Evolutionary conservation across 208 protist genomes (phyloP), one percentile per base, ranked within the genome.

Genomic region (Acanthamoeba divionensis): DNA sequence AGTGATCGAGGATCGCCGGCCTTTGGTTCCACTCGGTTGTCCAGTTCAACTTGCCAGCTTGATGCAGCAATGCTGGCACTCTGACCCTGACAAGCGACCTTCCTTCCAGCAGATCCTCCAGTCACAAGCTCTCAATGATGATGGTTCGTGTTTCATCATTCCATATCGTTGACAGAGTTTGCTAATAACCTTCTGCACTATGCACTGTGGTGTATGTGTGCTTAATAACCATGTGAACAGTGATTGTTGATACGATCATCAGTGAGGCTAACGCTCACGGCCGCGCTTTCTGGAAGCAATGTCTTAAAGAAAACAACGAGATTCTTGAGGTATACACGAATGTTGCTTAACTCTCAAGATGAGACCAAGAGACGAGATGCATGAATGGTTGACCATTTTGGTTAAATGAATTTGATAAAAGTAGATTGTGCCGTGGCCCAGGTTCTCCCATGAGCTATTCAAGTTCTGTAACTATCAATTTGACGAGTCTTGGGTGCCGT

Each of bases 201-300:
- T n/a, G n/a, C n/a, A n/a, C n/a, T n/a, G n/a, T n/a, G n/a, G n/a
- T 67, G 62, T 31, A 67, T 24, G n/a, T 15, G 62, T 41, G 36
- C 9, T 9, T 67, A 29, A 67, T 67, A 8, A 67, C 62, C 10
- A 67, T 13, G n/a, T 33, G 0, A 21, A 18, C 77, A 87, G 77
- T 66, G 77, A 87, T 87, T 36, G 77, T 87, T 1, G 77, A 87
- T 45, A 36, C 52, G 36, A 87, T 31, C 77, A 87, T 87, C 21
- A 87, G 77, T 57, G 77, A 87, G 21, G 67, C 54, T 36, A 87
- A 87, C 54, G 77, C 48, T n/a, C 77, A 67, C 29, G 77, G 54
- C 4, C 77, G 77, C 21, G 38, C 48, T 21, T 87, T 87, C 38
- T 87, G 77, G 77, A 87, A 87, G 77, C 44, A 87, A 41, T 62